These are phyloP conservation scores for Wickerhamiella galacta DNA, from an alignment of 805 yeast species.

Conservation along the genomic window DNA sequence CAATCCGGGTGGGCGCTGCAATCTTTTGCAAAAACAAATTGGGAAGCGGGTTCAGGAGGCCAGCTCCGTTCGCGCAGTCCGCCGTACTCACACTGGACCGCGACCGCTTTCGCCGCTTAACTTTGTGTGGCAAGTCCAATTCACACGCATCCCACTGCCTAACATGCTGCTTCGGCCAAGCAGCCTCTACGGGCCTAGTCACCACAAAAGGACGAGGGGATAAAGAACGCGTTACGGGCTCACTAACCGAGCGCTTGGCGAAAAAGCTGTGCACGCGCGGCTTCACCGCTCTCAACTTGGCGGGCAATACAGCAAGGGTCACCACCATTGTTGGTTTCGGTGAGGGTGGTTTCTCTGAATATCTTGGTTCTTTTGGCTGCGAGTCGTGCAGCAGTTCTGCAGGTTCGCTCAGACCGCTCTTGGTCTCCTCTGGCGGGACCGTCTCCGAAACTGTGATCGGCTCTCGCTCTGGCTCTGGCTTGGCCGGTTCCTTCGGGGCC, in stretches of 20 bases:
- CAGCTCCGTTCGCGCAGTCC: too few relatives aligned
- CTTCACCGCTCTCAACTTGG: constrained; percentile 4
- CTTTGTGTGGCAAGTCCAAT: neutral
- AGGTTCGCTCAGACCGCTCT: neutral
- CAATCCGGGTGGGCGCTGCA: too few relatives aligned
- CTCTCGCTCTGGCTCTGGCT: neutral
- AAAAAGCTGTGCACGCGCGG: constrained; percentile 12
- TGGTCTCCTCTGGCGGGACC: neutral
- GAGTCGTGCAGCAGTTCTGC: neutral
- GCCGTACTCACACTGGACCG: too few relatives aligned
- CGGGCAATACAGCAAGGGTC: neutral
- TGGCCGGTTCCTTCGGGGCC: neutral
- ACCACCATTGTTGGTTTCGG: neutral
- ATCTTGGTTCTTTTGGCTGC: neutral
- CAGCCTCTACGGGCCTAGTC: neutral
- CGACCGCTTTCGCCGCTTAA: neutral
- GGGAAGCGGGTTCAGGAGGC: too few relatives aligned
- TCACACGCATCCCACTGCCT: constrained; percentile 1
- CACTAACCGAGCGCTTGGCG: constrained; percentile 8
- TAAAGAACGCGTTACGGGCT: neutral
- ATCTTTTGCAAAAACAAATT: too few relatives aligned
- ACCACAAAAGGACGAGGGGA: neutral
- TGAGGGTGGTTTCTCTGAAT: neutral
- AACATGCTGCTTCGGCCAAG: neutral
- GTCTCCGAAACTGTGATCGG: neutral